phyloP scores from a whole-genome alignment of 179 eudicot species.

The Spinacia oleracea region DNA sequence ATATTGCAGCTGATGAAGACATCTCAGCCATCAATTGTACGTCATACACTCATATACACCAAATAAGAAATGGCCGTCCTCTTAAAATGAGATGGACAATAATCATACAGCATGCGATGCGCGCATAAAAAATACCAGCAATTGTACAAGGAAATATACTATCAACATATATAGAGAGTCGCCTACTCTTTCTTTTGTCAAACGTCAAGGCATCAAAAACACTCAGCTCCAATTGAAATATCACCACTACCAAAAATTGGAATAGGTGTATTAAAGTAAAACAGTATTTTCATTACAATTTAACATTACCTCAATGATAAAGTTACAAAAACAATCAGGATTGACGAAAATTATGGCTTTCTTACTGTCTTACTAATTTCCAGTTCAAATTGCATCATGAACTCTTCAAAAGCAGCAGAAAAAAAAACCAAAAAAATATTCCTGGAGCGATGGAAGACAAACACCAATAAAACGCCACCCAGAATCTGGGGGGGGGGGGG shows the following conservation, averaged over 20 bases:
- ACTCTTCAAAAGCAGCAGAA: not conserved
- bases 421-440: not conserved
- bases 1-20: not conserved
- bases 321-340: not conserved
- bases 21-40: not conserved
- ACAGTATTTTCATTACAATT: not conserved
- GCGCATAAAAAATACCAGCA: not conserved
- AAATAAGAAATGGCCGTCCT: not conserved
- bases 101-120: not conserved
- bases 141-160: not conserved
- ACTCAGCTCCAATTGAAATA: constrained; percentile 2
- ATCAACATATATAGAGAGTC: not conserved
- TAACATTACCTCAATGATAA: too few relatives aligned
- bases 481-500: not conserved
- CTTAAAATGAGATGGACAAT: not conserved
- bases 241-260: not conserved
- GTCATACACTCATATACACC: not conserved
- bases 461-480: not conserved
- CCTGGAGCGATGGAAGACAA: not conserved
- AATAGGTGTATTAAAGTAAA: not conserved
- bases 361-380: constrained; percentile 12
- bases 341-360: not conserved
- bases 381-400: not conserved
- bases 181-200: not conserved
- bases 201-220: not conserved